Evolutionary conservation across 2,329 filamentous ascomycete species (phyloP).

Genomic region (Periconia sp.): DNA sequence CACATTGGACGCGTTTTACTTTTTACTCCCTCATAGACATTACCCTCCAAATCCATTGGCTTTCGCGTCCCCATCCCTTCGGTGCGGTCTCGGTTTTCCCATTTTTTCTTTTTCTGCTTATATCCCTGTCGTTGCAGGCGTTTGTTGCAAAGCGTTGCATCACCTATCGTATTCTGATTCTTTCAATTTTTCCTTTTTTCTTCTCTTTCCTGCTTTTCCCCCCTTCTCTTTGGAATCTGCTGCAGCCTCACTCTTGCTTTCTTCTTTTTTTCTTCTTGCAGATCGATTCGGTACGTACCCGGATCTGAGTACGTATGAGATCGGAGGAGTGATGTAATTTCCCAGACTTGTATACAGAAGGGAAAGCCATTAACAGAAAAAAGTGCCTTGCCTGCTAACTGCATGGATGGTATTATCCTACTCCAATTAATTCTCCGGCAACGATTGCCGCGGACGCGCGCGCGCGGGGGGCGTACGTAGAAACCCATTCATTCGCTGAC

Average conservation of each 20-base stretch:
- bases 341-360: too few relatives aligned
- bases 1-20: too few relatives aligned
- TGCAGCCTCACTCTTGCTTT: background rate
- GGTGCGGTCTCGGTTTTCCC: background rate
- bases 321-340: background rate
- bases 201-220: background rate
- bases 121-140: background rate
- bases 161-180: too few relatives aligned
- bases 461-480: too few relatives aligned
- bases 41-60: background rate
- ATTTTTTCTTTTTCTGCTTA: background rate
- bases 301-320: too few relatives aligned
- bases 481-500: too few relatives aligned
- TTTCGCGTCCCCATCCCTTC: background rate
- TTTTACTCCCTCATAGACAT: too few relatives aligned
- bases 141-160: background rate
- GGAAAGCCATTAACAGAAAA: too few relatives aligned
- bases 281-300: too few relatives aligned
- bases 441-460: background rate
- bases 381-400: too few relatives aligned
- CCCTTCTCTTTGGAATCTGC: background rate
- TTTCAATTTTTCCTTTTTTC: background rate
- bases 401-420: too few relatives aligned
- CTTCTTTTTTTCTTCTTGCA: too few relatives aligned
- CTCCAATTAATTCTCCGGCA: background rate